Evolutionary conservation across 139 green algal genomes (phyloP).

Genomic region (Chlamydomonas eustigma): DNA sequence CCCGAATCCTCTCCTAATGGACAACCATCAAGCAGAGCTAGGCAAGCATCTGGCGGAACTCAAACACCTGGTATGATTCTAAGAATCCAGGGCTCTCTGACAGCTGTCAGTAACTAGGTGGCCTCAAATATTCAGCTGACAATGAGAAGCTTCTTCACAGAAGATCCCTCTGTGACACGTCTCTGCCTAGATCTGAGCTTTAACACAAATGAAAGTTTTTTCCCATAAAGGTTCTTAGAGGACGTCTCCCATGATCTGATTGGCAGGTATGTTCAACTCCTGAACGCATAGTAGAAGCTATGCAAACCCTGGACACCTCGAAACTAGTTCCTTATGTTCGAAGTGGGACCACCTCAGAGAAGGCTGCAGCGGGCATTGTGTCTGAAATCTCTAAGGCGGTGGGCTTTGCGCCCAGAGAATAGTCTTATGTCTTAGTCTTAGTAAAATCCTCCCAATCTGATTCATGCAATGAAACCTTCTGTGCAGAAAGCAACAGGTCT

Average conservation of each 20-base stretch:
- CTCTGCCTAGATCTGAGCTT: neutral
- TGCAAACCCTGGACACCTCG: neutral
- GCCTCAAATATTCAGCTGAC: neutral
- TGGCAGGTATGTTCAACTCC: neutral
- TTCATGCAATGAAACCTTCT: too few relatives aligned
- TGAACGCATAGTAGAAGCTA: neutral
- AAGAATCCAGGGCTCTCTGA: neutral
- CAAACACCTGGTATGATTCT: slow-evolving; percentile 39
- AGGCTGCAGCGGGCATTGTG: neutral
- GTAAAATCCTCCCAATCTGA: too few relatives aligned
- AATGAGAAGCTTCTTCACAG: neutral
- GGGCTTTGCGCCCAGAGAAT: too few relatives aligned
- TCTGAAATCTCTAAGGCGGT: neutral
- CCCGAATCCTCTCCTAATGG: slow-evolving; percentile 80
- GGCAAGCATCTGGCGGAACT: slow-evolving; percentile 54
- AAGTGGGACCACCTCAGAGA: neutral
- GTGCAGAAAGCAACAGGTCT: too few relatives aligned
- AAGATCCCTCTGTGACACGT: too few relatives aligned
- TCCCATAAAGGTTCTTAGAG: neutral
- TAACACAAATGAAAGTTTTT: too few relatives aligned
- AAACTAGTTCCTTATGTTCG: neutral
- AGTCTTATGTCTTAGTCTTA: too few relatives aligned
- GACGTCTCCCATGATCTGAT: neutral
- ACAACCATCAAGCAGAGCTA: slow-evolving; percentile 80
- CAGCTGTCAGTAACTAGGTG: too few relatives aligned